Conservation (phyloP, 345 rosid species). For the Clausena lansium region DNA sequence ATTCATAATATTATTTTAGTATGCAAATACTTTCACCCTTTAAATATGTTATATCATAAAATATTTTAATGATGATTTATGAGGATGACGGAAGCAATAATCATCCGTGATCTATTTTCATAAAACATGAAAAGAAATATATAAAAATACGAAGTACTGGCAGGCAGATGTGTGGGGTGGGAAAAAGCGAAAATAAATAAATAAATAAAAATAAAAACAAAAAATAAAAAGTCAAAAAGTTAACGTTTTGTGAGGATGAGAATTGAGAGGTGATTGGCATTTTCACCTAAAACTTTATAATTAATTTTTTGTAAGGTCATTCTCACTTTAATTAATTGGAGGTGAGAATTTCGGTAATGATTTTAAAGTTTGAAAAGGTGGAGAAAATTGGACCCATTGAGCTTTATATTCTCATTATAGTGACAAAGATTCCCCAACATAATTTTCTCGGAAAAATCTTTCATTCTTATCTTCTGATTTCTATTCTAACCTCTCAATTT, state of each 20-base stretch:
- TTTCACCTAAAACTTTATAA: constrained; percentile 16
- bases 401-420: constrained; percentile 8
- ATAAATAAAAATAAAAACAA: not conserved
- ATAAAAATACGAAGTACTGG: not conserved
- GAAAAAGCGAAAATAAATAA: too few species aligned
- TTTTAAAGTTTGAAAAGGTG: constrained; percentile 8
- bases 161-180: constrained; percentile 3
- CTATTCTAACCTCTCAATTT: too few species aligned
- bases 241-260: constrained; percentile 5
- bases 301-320: not conserved
- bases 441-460: not conserved
- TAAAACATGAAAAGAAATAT: too few species aligned
- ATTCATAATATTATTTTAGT: too few species aligned
- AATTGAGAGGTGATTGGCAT: constrained; percentile 17
- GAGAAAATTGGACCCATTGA: constrained; percentile 6
- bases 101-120: not conserved
- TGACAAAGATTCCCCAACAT: constrained; percentile 11
- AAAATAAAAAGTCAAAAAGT: not conserved
- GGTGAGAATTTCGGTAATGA: not conserved
- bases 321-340: not conserved
- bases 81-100: not conserved
- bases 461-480: not conserved
- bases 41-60: not conserved
- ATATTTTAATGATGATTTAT: not conserved
- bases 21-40: too few species aligned